Base-by-base conservation (phyloP, 148 eudicot genomes). In the Vaccinium myrtillus region DNA sequence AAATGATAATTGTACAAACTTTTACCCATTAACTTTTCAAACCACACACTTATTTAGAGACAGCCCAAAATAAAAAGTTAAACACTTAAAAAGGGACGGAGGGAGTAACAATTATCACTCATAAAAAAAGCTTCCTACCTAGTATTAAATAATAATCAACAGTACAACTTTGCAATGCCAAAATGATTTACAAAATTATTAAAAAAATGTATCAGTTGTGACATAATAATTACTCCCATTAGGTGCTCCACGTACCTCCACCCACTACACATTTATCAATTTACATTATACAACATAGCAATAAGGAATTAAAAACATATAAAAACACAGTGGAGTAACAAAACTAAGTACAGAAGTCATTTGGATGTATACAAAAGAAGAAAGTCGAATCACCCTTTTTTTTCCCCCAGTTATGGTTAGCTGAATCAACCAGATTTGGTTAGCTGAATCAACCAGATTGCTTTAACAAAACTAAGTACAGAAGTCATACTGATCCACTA, bases 141-240 rank as follows among this genome's bases (percentile, higher is more conserved):
- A n/a, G n/a, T 30, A 69, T 27, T 12, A 55, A 4, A 55, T 69
- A 13, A 32, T 27, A 19, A 43, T 75, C 6, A 19, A 21, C 54
- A 21, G 30, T 48, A 19, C 78, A 43, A 75, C n/a, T 53, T 51
- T 46, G 15, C 54, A 3, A 8, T 46, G 54, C 30, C 13, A 32
- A 16, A 39, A 7, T 32, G 11, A 32, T 43, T 43, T 74, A 2
- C 50, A n/a, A 39, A 74, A 18, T 15, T 39, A 32, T 2, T 39
- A 16, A 43, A 39, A 21, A 50, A 50, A 10, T 50, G 8, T 78
- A 18, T 51, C 81, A 53, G 81, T 54, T 27, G 15, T 25, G 81
- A 78, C 21, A 77, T 25, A 78, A 78, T 78, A 78, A 78, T 78
- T 27, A 78, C 65, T 15, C 63, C 81, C 81, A 78, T 54, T 27